phyloP scores from a whole-genome alignment of 1,284 basidiomycete species.

The Apiotrichum siamense region DNA sequence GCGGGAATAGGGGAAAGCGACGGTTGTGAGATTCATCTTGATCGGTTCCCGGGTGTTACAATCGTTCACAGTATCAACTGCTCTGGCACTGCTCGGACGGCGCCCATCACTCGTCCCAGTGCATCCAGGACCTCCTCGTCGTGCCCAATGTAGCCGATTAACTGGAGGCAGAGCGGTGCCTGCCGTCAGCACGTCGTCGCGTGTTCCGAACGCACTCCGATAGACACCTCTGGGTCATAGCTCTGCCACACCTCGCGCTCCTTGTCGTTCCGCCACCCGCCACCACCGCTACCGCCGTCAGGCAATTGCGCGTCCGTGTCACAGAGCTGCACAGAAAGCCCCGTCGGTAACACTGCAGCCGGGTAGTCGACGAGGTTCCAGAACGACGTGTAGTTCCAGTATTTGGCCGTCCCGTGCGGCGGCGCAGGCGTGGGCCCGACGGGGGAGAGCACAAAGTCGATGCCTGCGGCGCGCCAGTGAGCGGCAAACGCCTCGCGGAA shows the following conservation, averaged over 20 bases:
- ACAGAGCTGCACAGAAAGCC: slow-evolving; percentile 33
- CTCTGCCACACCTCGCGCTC: slow-evolving; percentile 19
- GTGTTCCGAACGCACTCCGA: background rate
- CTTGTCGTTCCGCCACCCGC: background rate
- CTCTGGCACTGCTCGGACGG: no score
- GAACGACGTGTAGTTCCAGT: slow-evolving; percentile 53
- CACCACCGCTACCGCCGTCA: slow-evolving; percentile 34
- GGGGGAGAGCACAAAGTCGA: slow-evolving; percentile 36
- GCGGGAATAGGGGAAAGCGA: no score
- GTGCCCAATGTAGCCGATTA: slow-evolving; percentile 11
- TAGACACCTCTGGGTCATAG: slow-evolving; percentile 14
- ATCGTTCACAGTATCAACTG: background rate
- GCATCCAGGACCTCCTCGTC: slow-evolving; percentile 12
- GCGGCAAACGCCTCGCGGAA: slow-evolving; percentile 26
- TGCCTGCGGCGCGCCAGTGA: slow-evolving; percentile 22
- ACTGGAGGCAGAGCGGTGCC: slow-evolving; percentile 16
- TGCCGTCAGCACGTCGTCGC: background rate
- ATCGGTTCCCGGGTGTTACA: background rate
- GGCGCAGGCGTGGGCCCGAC: slow-evolving; percentile 25
- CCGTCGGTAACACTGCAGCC: slow-evolving; percentile 58
- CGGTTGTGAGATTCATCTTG: no score
- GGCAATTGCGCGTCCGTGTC: no score
- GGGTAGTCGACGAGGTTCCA: slow-evolving; percentile 66
- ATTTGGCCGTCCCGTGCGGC: slow-evolving; percentile 18
- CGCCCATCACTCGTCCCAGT: background rate